Evolutionary conservation across 23 red algal species (phyloP).

Genomic region (Gracilaria gracilis): DNA sequence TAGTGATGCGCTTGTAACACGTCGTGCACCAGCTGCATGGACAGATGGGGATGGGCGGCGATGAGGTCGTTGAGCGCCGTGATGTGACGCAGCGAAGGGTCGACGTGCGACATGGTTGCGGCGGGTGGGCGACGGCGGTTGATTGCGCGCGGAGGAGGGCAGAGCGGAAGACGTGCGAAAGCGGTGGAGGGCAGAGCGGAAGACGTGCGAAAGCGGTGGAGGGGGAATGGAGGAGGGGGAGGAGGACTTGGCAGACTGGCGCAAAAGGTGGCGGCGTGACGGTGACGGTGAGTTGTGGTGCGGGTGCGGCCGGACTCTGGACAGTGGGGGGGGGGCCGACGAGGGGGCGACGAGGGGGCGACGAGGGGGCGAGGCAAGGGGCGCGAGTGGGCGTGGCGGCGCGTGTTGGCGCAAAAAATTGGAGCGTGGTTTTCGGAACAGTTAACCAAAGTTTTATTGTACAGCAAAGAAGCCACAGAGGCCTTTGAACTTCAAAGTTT

Average conservation of each 20-base stretch:
- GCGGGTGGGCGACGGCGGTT: neutral
- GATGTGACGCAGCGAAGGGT: neutral
- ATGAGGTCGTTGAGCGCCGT: slow-evolving; percentile 38
- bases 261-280: neutral
- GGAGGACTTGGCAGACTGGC: too few species aligned
- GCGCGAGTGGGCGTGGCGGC: too few species aligned
- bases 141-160: neutral
- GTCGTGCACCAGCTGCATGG: slow-evolving; percentile 24
- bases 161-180: neutral
- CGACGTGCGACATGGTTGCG: neutral
- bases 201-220: neutral
- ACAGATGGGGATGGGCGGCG: slow-evolving; percentile 23
- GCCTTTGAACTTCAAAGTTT: too few species aligned
- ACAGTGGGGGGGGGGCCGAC: too few species aligned
- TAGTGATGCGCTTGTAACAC: slow-evolving; percentile 22
- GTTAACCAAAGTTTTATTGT: too few species aligned
- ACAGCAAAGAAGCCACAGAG: too few species aligned
- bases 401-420: too few species aligned
- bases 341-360: slow-evolving; percentile 2
- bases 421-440: too few species aligned
- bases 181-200: neutral
- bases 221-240: too few species aligned
- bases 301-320: too few species aligned
- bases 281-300: neutral
- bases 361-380: neutral